Evolutionary conservation across 345 rosid genomes (phyloP), one percentile per base, ranked within the genome.

Genomic region (Salix exigua): DNA sequence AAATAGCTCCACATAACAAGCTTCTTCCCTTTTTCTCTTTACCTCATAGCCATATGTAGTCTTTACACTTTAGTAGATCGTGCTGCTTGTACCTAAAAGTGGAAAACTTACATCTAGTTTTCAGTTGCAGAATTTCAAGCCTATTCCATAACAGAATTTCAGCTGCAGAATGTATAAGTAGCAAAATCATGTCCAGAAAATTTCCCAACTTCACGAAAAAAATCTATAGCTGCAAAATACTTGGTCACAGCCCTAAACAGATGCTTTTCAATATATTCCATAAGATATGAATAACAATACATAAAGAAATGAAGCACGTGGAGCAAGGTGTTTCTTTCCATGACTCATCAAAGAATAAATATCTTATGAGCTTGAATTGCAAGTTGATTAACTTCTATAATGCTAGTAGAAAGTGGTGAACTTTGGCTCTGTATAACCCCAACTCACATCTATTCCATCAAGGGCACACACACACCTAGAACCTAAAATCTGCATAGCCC

Each of bases 61-160:
- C 73, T 50, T 71, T 42, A 51, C 28, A 28, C 73, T 71, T 72
- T 62, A 60, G 51, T 35, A 73, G 75, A 37, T 62, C 6, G 23
- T 35, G 48, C n/a, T 73, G 67, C 21, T 60, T 60, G 75, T 58
- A 72, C n/a, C 31, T n/a, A 53, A 0, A 53, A 9, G 11, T 72
- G 13, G 50, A 35, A 58, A 5, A 35, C 66, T 55, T 72, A 50
- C 28, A 72, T 33, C 31, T 55, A 55, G 25, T 73, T 60, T 23
- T 42, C 53, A 60, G 35, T 73, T 73, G 67, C 37, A 60, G 62
- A n/a, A 38, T 60, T 50, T 60, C 66, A n/a, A 25, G 23, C 8
- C 33, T 25, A 33, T 61, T 73, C 55, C 4, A n/a, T 69, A 53
- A 23, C 72, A 69, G 42, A 69, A 69, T 33, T 33, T 33, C 37